A percentile compares a stretch with the other conserved stretches of the same genome.
These are phyloP conservation scores for Stagonosporopsis vannaccii DNA, from an alignment of 2,329 filamentous ascomycete genomes.

Conservation along the genomic window DNA sequence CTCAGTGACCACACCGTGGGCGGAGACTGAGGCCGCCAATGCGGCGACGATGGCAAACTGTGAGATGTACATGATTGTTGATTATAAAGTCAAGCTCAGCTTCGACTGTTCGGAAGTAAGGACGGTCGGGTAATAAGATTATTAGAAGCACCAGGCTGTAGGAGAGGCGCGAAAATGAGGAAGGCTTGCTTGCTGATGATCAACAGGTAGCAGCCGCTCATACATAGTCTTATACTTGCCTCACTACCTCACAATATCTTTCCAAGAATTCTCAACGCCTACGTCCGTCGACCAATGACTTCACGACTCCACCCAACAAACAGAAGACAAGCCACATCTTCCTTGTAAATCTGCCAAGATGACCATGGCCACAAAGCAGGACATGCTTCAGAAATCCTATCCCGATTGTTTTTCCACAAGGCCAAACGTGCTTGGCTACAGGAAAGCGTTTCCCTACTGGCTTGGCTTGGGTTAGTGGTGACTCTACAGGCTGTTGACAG, in stretches of 20 bases:
- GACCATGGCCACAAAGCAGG: constrained; percentile 16
- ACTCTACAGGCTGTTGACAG: constrained; percentile 15
- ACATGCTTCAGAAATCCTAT: constrained; percentile 26
- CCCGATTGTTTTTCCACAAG: constrained; percentile 9
- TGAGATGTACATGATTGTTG: constrained; percentile 39
- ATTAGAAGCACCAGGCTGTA: constrained; percentile 32
- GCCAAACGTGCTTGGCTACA: constrained; percentile 35
- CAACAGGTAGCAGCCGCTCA: constrained; percentile 5
- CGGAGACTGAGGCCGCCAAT: constrained; percentile 55
- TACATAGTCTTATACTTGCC: constrained; percentile 29
- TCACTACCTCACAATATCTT: constrained; percentile 4
- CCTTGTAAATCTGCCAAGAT: constrained; percentile 12
- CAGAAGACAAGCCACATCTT: constrained; percentile 7
- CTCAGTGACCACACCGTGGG: constrained; percentile 65
- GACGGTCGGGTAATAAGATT: constrained; percentile 3
- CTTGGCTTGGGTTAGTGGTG: constrained; percentile 24
- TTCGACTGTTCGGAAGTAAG: constrained; percentile 12
- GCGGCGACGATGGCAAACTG: constrained; percentile 35
- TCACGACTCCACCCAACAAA: constrained; percentile 3
- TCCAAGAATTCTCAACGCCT: constrained; percentile 1
- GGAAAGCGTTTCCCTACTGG: constrained; percentile 25
- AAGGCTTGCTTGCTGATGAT: constrained; percentile 29
- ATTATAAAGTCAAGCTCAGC: constrained; percentile 25
- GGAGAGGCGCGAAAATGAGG: constrained; percentile 20
- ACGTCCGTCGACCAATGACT: constrained; percentile 7